Evolutionary conservation across 2,329 filamentous ascomycete species (phyloP).

Genomic region (Aspergillus thermomutatus): DNA sequence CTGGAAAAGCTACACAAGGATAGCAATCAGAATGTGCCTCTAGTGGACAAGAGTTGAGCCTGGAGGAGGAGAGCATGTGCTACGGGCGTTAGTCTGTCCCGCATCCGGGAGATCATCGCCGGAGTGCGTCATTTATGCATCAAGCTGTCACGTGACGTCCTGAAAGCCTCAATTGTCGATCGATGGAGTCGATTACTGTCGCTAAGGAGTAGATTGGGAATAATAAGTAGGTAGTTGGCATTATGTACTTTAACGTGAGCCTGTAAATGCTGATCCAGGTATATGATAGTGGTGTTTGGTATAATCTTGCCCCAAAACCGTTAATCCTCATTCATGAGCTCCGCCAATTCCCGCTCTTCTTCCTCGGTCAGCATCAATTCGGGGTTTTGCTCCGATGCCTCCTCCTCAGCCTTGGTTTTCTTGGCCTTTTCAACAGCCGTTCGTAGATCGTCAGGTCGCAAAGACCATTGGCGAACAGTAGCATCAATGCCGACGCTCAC

Average conservation of each 20-base stretch:
- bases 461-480: conserved; percentile 79
- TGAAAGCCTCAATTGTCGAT: background rate
- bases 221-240: background rate
- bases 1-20: background rate
- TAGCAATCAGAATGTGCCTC: background rate
- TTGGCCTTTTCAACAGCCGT: conserved; percentile 51
- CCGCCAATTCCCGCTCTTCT: conserved; percentile 88
- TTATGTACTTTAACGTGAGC: background rate
- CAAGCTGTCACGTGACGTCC: conserved; percentile 22
- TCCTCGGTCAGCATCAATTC: conserved; percentile 70
- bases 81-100: conserved; percentile 10
- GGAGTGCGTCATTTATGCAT: conserved; percentile 31
- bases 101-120: conserved; percentile 29
- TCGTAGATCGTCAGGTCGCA: conserved; percentile 61
- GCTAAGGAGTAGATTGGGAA: background rate
- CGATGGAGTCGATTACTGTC: background rate
- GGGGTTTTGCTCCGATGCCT: conserved; percentile 45
- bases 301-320: conserved; percentile 10
- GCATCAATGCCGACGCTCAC: conserved; percentile 87
- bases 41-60: conserved; percentile 1
- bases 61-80: conserved; percentile 4
- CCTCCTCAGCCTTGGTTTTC: conserved; percentile 43
- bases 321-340: conserved; percentile 73
- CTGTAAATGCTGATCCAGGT: background rate
- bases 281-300: background rate